Conservation (phyloP, 352 stramenopile genomes). For the Globisporangium canariense region DNA sequence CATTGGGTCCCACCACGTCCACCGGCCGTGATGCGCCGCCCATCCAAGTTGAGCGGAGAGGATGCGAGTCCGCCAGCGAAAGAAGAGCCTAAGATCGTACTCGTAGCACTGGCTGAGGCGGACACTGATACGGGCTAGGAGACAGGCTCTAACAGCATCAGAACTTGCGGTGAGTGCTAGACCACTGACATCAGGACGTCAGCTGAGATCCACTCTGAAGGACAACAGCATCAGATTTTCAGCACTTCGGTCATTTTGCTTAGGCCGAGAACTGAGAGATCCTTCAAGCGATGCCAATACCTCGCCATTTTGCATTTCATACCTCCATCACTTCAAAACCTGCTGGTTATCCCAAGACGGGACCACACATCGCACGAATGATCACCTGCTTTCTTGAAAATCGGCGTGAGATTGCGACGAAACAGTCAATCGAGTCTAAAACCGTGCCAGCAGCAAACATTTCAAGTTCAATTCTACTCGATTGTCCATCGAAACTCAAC, state of each 20-base stretch:
- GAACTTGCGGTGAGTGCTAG: background rate
- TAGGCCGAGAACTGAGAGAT: background rate
- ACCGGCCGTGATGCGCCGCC: background rate
- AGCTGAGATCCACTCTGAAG: background rate
- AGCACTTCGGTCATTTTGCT: background rate
- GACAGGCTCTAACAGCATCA: background rate
- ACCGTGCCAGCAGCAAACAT: too few relatives aligned
- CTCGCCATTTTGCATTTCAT: background rate
- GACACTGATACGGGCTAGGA: background rate
- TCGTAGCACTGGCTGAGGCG: background rate
- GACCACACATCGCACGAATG: too few relatives aligned
- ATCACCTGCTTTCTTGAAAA: too few relatives aligned
- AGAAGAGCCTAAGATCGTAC: background rate
- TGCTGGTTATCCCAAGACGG: background rate
- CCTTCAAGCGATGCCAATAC: background rate
- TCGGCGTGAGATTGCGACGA: too few relatives aligned
- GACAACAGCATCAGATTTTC: background rate
- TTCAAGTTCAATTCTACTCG: too few relatives aligned
- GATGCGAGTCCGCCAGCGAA: background rate
- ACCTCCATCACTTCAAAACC: background rate
- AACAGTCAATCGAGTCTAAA: too few relatives aligned
- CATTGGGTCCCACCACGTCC: constrained; percentile 27
- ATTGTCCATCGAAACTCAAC: background rate
- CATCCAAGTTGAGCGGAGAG: constrained; percentile 7
- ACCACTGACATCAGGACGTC: background rate